A percentile compares a stretch with the other conserved stretches of the same genome.
Conservation (phyloP, 495 filamentous ascomycete species). For the Aspergillus indologenus region DNA sequence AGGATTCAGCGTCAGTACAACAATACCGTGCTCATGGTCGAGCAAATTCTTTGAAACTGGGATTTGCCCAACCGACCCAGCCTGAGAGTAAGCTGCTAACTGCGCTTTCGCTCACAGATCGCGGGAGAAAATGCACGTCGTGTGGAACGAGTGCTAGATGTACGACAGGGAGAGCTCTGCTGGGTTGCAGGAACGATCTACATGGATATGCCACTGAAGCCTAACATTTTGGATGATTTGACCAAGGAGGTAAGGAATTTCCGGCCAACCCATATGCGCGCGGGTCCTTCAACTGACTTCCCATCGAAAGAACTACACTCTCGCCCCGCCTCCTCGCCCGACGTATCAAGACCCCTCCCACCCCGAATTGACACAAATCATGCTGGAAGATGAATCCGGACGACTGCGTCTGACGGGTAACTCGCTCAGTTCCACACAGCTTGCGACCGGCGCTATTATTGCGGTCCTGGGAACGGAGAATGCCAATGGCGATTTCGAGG, state of each 20-base stretch:
- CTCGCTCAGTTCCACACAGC: slow-evolving; percentile 56
- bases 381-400: slow-evolving; percentile 95
- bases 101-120: slow-evolving; percentile 46
- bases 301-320: slow-evolving; percentile 70
- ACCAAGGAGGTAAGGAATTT: slow-evolving; percentile 71
- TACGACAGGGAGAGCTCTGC: slow-evolving; percentile 91
- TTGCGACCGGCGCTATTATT: slow-evolving; percentile 89
- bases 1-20: slow-evolving; percentile 54
- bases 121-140: slow-evolving; percentile 69
- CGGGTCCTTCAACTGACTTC: slow-evolving; percentile 2
- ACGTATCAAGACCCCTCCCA: slow-evolving; percentile 62
- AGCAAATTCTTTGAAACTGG: not conserved
- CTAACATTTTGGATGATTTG: slow-evolving; percentile 93
- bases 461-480: slow-evolving; percentile 94
- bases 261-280: not conserved
- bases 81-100: slow-evolving; percentile 1
- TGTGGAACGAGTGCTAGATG: slow-evolving; percentile 87
- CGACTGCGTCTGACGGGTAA: slow-evolving; percentile 77
- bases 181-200: slow-evolving; percentile 95
- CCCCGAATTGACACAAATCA: slow-evolving; percentile 57
- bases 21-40: not conserved
- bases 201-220: slow-evolving; percentile 96
- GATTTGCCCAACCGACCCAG: not conserved
- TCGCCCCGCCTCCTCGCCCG: slow-evolving; percentile 71
- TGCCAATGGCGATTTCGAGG: slow-evolving; percentile 84